Evolutionary conservation across 805 yeast species (phyloP).

Genomic region (Myxozyma neotropica): DNA sequence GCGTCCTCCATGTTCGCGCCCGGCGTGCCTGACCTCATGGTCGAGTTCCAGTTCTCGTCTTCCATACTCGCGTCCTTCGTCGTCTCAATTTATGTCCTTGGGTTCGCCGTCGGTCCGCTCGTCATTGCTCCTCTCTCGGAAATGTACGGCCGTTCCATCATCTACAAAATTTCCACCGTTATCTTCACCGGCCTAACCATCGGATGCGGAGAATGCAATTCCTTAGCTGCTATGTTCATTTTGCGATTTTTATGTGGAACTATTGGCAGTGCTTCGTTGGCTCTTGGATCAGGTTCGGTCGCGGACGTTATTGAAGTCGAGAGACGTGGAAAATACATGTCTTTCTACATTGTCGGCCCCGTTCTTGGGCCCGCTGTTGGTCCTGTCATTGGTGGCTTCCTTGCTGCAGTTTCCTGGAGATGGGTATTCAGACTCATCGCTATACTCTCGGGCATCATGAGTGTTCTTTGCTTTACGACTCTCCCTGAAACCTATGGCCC

Average conservation of each 20-base stretch:
- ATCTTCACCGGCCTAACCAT: conserved; percentile 56
- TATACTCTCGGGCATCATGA: conserved; percentile 57
- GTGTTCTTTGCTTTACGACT: conserved; percentile 49
- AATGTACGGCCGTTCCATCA: conserved; percentile 64
- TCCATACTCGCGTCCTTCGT: conserved; percentile 49
- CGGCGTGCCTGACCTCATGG: conserved; percentile 54
- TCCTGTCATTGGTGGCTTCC: conserved; percentile 55
- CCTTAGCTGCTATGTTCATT: conserved; percentile 57
- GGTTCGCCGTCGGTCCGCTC: conserved; percentile 71
- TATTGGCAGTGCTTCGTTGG: conserved; percentile 66
- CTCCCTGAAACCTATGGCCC: conserved; percentile 66
- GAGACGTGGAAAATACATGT: conserved; percentile 58
- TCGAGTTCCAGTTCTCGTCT: conserved; percentile 49
- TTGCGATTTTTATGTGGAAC: conserved; percentile 65
- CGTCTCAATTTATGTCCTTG: conserved; percentile 62
- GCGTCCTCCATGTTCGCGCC: conserved; percentile 67
- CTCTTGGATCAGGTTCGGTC: conserved; percentile 69
- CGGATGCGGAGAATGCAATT: conserved; percentile 64
- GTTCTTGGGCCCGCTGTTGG: conserved; percentile 59
- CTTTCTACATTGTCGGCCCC: conserved; percentile 62
- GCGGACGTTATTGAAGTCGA: conserved; percentile 57
- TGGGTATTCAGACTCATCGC: conserved; percentile 64
- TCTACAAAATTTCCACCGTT: conserved; percentile 54
- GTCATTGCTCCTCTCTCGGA: conserved; percentile 65
- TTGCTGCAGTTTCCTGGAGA: conserved; percentile 59